Evolutionary conservation across 2,329 filamentous ascomycete genomes (phyloP), one percentile per base, ranked within the genome.

Genomic region (Clonostachys rosea): DNA sequence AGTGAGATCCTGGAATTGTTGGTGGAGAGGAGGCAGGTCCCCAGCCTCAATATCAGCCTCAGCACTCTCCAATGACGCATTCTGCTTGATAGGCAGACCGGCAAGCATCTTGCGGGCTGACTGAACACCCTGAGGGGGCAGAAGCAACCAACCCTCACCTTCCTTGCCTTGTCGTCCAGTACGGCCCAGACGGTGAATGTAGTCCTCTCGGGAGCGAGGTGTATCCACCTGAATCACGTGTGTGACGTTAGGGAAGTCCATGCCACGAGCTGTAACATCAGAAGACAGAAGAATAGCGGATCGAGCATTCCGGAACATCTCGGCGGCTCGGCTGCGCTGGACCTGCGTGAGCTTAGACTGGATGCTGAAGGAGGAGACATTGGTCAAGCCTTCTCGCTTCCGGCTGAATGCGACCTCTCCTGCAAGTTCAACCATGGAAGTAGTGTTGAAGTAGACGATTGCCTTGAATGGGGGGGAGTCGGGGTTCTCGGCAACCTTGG

Each of bases 371-470:
- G 71, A 54, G 10, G 55, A 52, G 11, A 55, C 42, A 39, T 49
- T 54, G 47, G 67, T 52, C 12, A 80, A 57, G 18, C 71, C 69
- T 48, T 71, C 66, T 45, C 59, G 49, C 33, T 60, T 55, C 17
- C 56, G 56, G 18, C 65, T 54, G 44, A 83, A 68, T 34, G 72
- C 70, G 18, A 86, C 68, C 14, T 77, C 71, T 17, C 76, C 70
- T 18, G 82, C 81, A 43, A 91, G 71, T 48, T 84, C 75, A 41
- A 91, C 88, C 52, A 87, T 77, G 20, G 81, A 79, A 1, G 87
- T 95, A 18, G 87, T 89, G 58, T 88, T 88, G 64, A 92, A 86
- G 71, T 96, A 99, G 40, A 96, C 73, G 50, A 99, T 95, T n/a
- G 90, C 89, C 76, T 99, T 99, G 79, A 97, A 96, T 0, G 89